Percentiles rank a stretch among this genome's conserved stretches.
Conservation (phyloP, 331 rosid genomes). For the Pyrus hybrid region DNA sequence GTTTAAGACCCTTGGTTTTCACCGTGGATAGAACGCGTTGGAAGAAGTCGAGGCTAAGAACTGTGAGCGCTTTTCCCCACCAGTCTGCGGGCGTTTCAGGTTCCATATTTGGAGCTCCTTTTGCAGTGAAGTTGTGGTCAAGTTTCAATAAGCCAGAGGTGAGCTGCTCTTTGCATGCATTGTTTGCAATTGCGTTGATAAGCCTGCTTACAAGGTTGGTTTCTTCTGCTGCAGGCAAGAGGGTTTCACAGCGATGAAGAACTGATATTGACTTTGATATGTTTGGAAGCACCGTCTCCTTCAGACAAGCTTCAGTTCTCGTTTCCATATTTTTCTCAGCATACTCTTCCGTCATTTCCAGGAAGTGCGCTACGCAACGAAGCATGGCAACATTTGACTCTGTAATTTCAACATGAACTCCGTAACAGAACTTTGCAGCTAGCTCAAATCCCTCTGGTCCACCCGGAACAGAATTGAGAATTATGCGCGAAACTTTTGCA, state of each 20-base stretch:
- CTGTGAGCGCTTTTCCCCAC: constrained; percentile 83
- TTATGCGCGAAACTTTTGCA: constrained; percentile 49
- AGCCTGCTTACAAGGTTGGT: constrained; percentile 59
- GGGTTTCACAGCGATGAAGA: constrained; percentile 76
- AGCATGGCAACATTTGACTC: constrained; percentile 71
- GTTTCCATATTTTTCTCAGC: constrained; percentile 66
- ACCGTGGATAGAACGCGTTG: constrained; percentile 65
- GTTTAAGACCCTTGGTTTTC: constrained; percentile 86
- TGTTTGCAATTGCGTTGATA: constrained; percentile 72
- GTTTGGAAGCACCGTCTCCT: constrained; percentile 60
- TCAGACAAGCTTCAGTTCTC: constrained; percentile 56
- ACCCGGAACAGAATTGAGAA: constrained; percentile 64
- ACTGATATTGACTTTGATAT: constrained; percentile 62
- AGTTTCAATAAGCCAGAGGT: constrained; percentile 77
- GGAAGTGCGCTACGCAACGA: constrained; percentile 60
- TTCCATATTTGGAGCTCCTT: constrained; percentile 41
- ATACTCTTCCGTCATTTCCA: constrained; percentile 91
- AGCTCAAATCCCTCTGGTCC: constrained; percentile 87
- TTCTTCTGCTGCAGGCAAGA: constrained; percentile 71
- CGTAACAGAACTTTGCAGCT: constrained; percentile 91
- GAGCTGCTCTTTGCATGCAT: constrained; percentile 93
- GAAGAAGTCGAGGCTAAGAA: constrained; percentile 76
- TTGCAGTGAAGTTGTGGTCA: constrained; percentile 68
- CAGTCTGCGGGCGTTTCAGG: constrained; percentile 78
- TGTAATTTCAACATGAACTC: constrained; percentile 61